Evolutionary conservation across 768 basidiomycete genomes (phyloP), one percentile per base, ranked within the genome.

Genomic region (Podaxis sp.): DNA sequence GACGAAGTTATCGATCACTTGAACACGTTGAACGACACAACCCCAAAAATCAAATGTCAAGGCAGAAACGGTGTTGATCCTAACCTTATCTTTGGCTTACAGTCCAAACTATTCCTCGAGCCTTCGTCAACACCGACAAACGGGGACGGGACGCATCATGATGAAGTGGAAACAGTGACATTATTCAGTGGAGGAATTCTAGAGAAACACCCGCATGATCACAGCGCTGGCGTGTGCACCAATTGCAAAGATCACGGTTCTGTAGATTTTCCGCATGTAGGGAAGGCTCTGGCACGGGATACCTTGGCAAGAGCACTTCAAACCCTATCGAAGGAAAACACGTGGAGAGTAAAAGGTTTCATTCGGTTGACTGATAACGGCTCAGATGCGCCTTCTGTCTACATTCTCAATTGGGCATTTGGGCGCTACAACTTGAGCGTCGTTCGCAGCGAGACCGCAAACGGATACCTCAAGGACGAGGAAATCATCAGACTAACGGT

Each of bases 371-470:
- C 66, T 26, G 73, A 72, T 26, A 72, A 72, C 19, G 74, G 60
- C 12, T 65, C 38, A 3, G 48, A 40, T 13, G 30, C 22, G 8
- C n/a, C 52, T 7, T 57, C 76, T 7, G 68, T 75, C 42, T 51
- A 81, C 70, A 90, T 95, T 63, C 68, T 96, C 63, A 98, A 98
- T 71, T 98, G 94, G 93, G 95, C 95, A 6, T 98, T 97, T 76
- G 93, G 93, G 13, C 84, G 95, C 44, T 88, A 84, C 71, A 92
- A 95, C 28, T 81, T 87, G 11, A 77, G 46, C 73, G 40, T 12
- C 2, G 51, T 67, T 15, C 54, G 40, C 22, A 38, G 24, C 2
- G 61, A 63, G 30, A 39, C 26, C 4, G 42, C 53, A 44, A 52
- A 11, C 51, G 73, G 72, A 0, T 74, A 74, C n/a, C 67, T 68